A percentile compares a stretch with the other conserved stretches of the same genome.
phyloP scores from a whole-genome alignment of 2,329 filamentous ascomycete genomes.

The Curvularia sp. region DNA sequence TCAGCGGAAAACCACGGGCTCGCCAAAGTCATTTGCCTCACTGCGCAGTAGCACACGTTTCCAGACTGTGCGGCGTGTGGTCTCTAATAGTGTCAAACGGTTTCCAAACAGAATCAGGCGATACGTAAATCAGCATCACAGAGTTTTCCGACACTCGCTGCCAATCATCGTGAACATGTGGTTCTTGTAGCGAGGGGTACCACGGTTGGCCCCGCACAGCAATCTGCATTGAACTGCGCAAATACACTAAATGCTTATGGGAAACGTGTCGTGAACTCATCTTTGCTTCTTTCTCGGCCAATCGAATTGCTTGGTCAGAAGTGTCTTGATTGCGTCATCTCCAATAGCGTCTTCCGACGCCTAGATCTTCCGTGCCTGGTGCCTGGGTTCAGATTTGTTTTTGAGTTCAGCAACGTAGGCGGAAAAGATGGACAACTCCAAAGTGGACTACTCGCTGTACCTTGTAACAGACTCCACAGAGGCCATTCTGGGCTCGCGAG shows the following conservation, averaged over 20 bases:
- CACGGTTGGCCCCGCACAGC: conserved; percentile 1
- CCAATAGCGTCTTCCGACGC: conserved; percentile 1
- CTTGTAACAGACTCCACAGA: conserved; percentile 93
- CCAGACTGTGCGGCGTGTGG: neutral
- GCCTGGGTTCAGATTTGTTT: neutral
- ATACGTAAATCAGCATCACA: neutral
- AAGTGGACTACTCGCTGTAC: conserved; percentile 80
- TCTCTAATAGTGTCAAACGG: neutral
- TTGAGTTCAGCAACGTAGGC: conserved; percentile 39
- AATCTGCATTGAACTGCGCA: neutral
- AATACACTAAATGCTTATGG: neutral
- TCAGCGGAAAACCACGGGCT: neutral
- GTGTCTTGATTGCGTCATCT: conserved; percentile 13
- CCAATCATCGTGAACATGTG: conserved; percentile 4
- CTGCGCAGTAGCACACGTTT: neutral
- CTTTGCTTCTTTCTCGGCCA: conserved; percentile 2
- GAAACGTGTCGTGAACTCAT: conserved; percentile 1
- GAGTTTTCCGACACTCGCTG: neutral
- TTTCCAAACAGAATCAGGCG: neutral
- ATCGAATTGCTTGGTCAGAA: conserved; percentile 1
- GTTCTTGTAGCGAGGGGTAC: neutral
- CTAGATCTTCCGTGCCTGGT: neutral
- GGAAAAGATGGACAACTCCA: conserved; percentile 31
- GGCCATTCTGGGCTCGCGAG: conserved; percentile 74
- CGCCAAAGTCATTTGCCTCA: neutral